phyloP scores from a whole-genome alignment of 169 alveolate genomes.

The Plasmodium coatneyi region DNA sequence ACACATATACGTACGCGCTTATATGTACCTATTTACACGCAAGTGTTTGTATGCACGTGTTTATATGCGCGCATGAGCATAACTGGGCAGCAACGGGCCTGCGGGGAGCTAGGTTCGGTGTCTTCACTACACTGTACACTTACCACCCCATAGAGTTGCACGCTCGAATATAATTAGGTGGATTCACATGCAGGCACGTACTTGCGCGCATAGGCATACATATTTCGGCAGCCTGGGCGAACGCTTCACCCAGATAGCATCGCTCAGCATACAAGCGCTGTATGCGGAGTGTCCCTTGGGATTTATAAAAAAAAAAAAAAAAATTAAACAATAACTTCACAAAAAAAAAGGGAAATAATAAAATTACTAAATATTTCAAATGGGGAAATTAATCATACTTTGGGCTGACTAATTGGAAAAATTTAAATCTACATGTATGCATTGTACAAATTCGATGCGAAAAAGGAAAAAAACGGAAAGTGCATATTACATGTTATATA shows the following conservation, averaged over 20 bases:
- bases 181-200: not conserved
- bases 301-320: not conserved
- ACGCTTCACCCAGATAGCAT: not conserved
- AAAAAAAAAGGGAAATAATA: not conserved
- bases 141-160: not conserved
- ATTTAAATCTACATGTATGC: slow-evolving; percentile 1
- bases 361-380: not conserved
- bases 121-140: not conserved
- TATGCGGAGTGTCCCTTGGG: not conserved
- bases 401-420: not conserved
- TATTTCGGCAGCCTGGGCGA: not conserved
- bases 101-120: not conserved
- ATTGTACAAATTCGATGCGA: not conserved
- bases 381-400: not conserved
- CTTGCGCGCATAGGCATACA: not conserved
- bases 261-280: not conserved
- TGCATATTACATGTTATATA: not conserved
- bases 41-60: not conserved
- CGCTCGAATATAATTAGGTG: not conserved
- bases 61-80: not conserved
- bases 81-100: not conserved
- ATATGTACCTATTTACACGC: too few relatives aligned
- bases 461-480: not conserved
- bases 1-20: not conserved
- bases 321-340: not conserved